These are phyloP conservation scores for Trypanosoma scelopori DNA, from an alignment of 208 protist genomes.

Conservation along the genomic window DNA sequence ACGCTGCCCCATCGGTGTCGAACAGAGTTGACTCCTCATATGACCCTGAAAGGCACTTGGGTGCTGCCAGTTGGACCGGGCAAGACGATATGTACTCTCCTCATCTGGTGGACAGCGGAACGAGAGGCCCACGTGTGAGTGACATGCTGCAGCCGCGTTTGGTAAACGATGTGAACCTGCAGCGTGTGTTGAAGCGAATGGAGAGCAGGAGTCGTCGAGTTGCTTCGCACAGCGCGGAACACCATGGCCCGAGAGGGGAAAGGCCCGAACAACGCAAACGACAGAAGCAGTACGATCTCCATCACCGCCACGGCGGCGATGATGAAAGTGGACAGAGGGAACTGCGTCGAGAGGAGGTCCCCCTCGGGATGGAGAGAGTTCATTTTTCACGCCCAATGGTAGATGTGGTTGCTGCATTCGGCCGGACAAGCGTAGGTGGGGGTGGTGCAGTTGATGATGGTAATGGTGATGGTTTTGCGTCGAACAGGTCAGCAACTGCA, in stretches of 20 bases:
- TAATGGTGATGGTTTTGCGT: background rate
- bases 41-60: too few species aligned
- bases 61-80: too few species aligned
- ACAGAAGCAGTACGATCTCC: background rate
- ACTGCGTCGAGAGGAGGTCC: background rate
- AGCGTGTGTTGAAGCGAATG: constrained; percentile 1
- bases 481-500: too few species aligned
- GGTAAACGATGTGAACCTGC: constrained; percentile 9
- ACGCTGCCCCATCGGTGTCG: too few species aligned
- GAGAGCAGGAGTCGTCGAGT: background rate
- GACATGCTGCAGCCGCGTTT: constrained; percentile 7
- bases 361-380: background rate
- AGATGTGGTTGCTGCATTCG: constrained; percentile 8
- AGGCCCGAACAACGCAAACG: background rate
- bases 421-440: constrained; percentile 10
- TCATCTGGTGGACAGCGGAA: background rate
- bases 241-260: background rate
- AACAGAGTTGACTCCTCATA: too few species aligned
- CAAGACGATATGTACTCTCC: too few species aligned
- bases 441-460: constrained; percentile 1
- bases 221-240: background rate
- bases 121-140: constrained; percentile 5
- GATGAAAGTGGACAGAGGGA: background rate
- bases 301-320: background rate
- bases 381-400: constrained; percentile 3